phyloP scores from a whole-genome alignment of 495 filamentous ascomycete genomes.

The Cercophora scortea region DNA sequence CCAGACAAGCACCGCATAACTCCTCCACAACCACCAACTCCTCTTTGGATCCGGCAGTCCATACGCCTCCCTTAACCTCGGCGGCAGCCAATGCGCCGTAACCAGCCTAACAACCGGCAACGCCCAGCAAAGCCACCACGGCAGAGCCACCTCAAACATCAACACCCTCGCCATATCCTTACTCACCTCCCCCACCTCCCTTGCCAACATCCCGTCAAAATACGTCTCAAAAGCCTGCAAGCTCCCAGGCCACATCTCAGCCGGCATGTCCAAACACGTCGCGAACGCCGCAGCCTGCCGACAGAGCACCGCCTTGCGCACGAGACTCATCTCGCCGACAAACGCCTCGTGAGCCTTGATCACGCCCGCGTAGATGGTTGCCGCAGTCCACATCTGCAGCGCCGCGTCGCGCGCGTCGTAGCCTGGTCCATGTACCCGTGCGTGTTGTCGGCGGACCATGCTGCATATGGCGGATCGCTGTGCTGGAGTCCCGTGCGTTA shows the following conservation, averaged over 20 bases:
- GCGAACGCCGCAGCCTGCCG: background rate
- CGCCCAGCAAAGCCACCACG: constrained; percentile 5
- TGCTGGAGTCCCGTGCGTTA: no score
- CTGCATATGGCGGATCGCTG: background rate
- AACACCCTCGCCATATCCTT: background rate
- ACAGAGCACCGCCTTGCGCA: background rate
- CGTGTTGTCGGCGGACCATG: background rate
- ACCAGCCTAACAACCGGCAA: constrained; percentile 7
- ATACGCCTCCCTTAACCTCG: background rate
- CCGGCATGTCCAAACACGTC: constrained; percentile 2
- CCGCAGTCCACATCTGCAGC: background rate
- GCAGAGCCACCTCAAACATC: constrained; percentile 1
- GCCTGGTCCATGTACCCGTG: background rate
- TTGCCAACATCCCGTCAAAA: no score
- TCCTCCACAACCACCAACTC: background rate
- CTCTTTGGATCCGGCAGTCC: background rate
- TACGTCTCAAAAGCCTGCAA: constrained; percentile 6
- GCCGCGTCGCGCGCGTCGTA: background rate
- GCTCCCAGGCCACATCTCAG: background rate
- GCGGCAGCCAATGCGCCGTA: constrained; percentile 4
- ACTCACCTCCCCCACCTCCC: background rate
- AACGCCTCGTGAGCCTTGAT: background rate
- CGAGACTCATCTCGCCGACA: background rate
- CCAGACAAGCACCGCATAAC: background rate
- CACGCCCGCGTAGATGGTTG: background rate